These are phyloP conservation scores for Talaromyces verruculosus DNA, from an alignment of 2,329 filamentous ascomycete genomes.

Conservation along the genomic window DNA sequence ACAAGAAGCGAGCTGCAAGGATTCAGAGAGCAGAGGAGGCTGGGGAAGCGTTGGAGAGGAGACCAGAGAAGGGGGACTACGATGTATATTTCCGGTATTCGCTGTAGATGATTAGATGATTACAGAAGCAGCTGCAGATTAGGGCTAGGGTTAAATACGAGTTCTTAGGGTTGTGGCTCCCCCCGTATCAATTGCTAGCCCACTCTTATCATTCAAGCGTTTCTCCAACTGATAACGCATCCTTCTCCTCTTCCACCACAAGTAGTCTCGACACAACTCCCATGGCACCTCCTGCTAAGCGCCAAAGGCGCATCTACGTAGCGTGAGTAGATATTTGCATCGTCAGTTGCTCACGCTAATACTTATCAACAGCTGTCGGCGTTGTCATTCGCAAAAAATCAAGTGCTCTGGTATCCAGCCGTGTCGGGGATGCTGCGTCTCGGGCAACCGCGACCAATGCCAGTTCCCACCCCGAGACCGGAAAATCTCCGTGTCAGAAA, in stretches of 20 bases:
- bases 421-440: constrained; percentile 34
- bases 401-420: constrained; percentile 41
- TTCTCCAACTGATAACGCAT: constrained; percentile 6
- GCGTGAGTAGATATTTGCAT: constrained; percentile 16
- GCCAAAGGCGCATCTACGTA: constrained; percentile 21
- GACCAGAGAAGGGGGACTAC: constrained; percentile 14
- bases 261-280: not conserved
- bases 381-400: constrained; percentile 41
- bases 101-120: constrained; percentile 13
- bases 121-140: not conserved
- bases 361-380: constrained; percentile 28
- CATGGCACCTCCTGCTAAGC: constrained; percentile 16
- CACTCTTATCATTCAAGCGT: constrained; percentile 6
- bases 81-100: constrained; percentile 17
- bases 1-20: constrained; percentile 17
- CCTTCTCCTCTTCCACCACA: not conserved
- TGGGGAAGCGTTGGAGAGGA: constrained; percentile 9
- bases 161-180: not conserved
- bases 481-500: constrained; percentile 32
- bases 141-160: too few relatives aligned
- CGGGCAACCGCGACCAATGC: constrained; percentile 31
- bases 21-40: constrained; percentile 14
- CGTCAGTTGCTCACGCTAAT: constrained; percentile 9
- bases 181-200: not conserved
- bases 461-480: constrained; percentile 37